Conservation (phyloP, 192 early-diverging fungal species). For the Linnemannia zychae region DNA sequence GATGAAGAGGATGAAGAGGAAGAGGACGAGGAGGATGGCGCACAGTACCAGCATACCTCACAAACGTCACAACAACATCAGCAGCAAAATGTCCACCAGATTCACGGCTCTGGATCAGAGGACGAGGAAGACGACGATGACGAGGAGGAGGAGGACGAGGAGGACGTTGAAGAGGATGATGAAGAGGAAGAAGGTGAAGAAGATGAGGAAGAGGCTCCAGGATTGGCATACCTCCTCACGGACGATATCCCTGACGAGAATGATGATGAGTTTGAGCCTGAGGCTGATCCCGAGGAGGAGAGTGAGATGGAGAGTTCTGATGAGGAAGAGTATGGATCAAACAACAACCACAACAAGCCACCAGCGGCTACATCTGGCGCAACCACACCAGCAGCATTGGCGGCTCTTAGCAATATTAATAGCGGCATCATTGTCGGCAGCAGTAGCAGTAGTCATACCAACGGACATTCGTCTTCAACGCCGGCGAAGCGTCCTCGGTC, state of each 20-base stretch:
- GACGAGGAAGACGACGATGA: constrained; percentile 22
- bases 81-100: not conserved
- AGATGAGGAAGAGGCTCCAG: constrained; percentile 37
- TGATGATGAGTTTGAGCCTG: constrained; percentile 49
- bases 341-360: not conserved
- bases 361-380: not conserved
- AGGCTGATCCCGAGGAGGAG: constrained; percentile 42
- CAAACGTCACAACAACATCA: constrained; percentile 1
- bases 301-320: constrained; percentile 54
- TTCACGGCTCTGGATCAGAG: constrained; percentile 19
- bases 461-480: constrained; percentile 16
- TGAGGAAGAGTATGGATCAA: constrained; percentile 41
- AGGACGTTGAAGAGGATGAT: constrained; percentile 32
- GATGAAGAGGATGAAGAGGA: constrained; percentile 37
- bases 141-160: constrained; percentile 37
- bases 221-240: constrained; percentile 33
- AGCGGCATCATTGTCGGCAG: not conserved
- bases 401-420: not conserved
- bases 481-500: constrained; percentile 47
- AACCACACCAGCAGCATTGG: not conserved
- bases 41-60: constrained; percentile 1
- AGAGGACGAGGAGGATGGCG: constrained; percentile 17
- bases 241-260: constrained; percentile 50
- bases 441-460: constrained; percentile 22
- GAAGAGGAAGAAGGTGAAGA: constrained; percentile 33